Evolutionary conservation across 192 early-diverging fungal genomes (phyloP).

Genomic region (Mortierella alpina): DNA sequence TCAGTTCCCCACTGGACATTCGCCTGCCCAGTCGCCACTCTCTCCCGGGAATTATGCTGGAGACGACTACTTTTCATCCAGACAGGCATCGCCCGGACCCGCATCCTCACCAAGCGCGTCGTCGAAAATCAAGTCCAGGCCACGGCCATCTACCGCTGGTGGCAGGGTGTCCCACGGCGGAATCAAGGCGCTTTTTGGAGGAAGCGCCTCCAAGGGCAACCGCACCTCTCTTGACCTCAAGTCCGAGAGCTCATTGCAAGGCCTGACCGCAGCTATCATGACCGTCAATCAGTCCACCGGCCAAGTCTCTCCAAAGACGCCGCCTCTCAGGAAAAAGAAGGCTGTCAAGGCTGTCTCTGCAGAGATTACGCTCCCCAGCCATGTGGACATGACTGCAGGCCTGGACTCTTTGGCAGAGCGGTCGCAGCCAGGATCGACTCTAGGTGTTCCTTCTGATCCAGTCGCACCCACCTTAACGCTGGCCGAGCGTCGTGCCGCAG

Average conservation of each 20-base stretch:
- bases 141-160: constrained; percentile 28
- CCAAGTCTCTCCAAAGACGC: constrained; percentile 10
- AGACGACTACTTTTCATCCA: constrained; percentile 47
- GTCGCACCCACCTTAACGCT: constrained; percentile 19
- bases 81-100: constrained; percentile 39
- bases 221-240: constrained; percentile 39
- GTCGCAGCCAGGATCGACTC: not conserved
- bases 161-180: constrained; percentile 43
- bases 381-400: not conserved
- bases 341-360: constrained; percentile 30
- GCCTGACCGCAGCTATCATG: constrained; percentile 18
- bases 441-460: not conserved
- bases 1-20: constrained; percentile 42
- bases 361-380: constrained; percentile 24
- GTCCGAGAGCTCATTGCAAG: constrained; percentile 19
- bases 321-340: constrained; percentile 27
- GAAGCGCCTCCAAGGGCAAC: constrained; percentile 22
- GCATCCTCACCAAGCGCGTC: constrained; percentile 36
- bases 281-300: constrained; percentile 19
- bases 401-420: not conserved
- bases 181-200: constrained; percentile 51
- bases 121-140: constrained; percentile 44
- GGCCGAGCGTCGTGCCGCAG: constrained; percentile 43
- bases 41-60: constrained; percentile 37
- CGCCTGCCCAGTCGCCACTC: constrained; percentile 40